Evolutionary conservation across 2,329 filamentous ascomycete species (phyloP), one percentile per base, ranked within the genome.

Genomic region (Hirsutella rhossiliensis): DNA sequence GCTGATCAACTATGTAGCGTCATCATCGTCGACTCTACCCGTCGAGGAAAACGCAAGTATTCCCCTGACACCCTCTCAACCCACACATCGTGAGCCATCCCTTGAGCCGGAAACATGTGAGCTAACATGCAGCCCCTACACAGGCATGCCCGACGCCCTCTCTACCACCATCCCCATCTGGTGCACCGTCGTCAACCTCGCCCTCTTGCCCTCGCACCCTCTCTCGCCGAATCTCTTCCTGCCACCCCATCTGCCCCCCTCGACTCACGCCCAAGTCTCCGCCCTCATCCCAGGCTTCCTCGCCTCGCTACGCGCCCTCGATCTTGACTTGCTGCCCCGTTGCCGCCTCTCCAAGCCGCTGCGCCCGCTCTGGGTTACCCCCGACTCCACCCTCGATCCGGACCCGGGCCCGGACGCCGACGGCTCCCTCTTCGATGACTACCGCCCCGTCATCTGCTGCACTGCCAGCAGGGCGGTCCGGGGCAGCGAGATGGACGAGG

Each of bases 161-260:
- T 87, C 84, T 54, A 96, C 95, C 62, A 97, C 92, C 0, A 72
- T 97, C 23, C 90, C 92, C 2, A 85, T 95, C 49, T 98, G 92
- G 92, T 89, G 85, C 62, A 78, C 82, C 48, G 86, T 96, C 17
- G 64, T 96, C 54, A 97, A 97, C 63, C 72, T 75, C 40, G 69
- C 79, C 3, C 67, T 97, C 5, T 94, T 95, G 58, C 82, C 84
- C 0, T 63, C 70, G 18, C 51, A 67, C 42, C 58, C 64, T 5
- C 48, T 59, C 9, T 59, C 51, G 2, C 70, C 82, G 54, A 53
- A 62, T 2, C 71, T 97, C 8, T 74, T 80, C 54, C 83, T 85
- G 5, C 86, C 88, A 1, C 78, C 82, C 1, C 74, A 80, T 47
- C 77, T 82, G 27, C 78, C 94, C 12, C 80, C 84, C 4, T 67